Evolutionary conservation across 139 green algal genomes (phyloP).

Genomic region (Haematococcus sp.): DNA sequence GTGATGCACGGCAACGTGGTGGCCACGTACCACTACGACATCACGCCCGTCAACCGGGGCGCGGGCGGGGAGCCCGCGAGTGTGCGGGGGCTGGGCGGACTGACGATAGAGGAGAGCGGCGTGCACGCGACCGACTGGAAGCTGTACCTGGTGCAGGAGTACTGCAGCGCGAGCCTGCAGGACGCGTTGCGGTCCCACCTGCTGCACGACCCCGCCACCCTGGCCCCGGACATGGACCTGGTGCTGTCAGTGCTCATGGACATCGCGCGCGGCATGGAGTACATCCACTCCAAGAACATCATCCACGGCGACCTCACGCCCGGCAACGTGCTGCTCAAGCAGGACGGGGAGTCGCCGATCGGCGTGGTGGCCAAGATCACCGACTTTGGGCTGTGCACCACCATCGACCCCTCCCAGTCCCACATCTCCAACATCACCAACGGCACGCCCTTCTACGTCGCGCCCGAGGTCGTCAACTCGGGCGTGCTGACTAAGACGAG

Average conservation of each 20-base stretch:
- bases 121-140: slow-evolving; percentile 36
- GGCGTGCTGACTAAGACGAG: slow-evolving; percentile 17
- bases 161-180: slow-evolving; percentile 30
- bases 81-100: neutral
- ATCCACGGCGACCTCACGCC: slow-evolving; percentile 23
- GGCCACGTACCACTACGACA: slow-evolving; percentile 46
- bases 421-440: slow-evolving; percentile 14
- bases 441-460: slow-evolving; percentile 27
- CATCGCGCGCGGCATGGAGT: slow-evolving; percentile 7
- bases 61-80: neutral
- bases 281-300: slow-evolving; percentile 35
- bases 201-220: slow-evolving; percentile 21
- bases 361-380: slow-evolving; percentile 26
- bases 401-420: neutral
- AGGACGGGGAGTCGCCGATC: neutral
- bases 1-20: slow-evolving; percentile 33
- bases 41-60: slow-evolving; percentile 15
- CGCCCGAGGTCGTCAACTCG: slow-evolving; percentile 25
- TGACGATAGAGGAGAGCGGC: neutral
- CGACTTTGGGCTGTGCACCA: slow-evolving; percentile 20
- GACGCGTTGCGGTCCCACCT: slow-evolving; percentile 16
- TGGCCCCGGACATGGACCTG: slow-evolving; percentile 26
- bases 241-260: slow-evolving; percentile 22
- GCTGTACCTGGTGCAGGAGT: slow-evolving; percentile 54
- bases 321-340: slow-evolving; percentile 25